phyloP scores from a whole-genome alignment of 2,329 filamentous ascomycete species.

The Keithomyces neogunnii region DNA sequence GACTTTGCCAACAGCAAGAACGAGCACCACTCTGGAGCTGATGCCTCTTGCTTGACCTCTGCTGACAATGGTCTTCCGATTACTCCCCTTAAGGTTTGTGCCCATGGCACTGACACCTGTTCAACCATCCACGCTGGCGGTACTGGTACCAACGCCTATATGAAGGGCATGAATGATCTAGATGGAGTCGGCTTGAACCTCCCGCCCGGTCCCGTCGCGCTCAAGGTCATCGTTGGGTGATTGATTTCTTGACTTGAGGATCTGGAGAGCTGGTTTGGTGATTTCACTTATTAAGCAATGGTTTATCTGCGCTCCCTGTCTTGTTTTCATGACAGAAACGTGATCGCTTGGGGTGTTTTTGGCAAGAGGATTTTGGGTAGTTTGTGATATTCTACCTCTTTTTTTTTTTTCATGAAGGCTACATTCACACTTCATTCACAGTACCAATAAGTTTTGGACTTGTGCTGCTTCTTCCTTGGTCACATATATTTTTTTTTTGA shows the following conservation, averaged over 20 bases:
- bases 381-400: not conserved
- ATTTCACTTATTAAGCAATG: not conserved
- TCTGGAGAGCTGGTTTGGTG: not conserved
- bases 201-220: constrained; percentile 16
- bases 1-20: constrained; percentile 39
- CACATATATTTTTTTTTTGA: constrained; percentile 7
- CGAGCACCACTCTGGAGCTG: constrained; percentile 40
- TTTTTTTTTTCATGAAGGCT: not conserved
- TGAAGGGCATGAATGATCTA: constrained; percentile 23
- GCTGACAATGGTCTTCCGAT: constrained; percentile 21
- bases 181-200: constrained; percentile 35
- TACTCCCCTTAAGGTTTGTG: constrained; percentile 27
- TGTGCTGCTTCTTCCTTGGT: constrained; percentile 6
- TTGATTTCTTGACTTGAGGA: not conserved
- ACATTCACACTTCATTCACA: not conserved
- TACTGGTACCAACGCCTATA: constrained; percentile 29
- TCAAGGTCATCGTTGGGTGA: constrained; percentile 25
- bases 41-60: constrained; percentile 41
- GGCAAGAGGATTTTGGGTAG: not conserved
- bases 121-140: constrained; percentile 29
- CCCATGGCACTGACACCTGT: constrained; percentile 28
- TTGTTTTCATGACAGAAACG: not conserved
- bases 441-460: not conserved
- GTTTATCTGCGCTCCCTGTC: not conserved
- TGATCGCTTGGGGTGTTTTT: not conserved